These are phyloP conservation scores for Populus davidiana DNA, from an alignment of 345 rosid species.

Conservation along the genomic window DNA sequence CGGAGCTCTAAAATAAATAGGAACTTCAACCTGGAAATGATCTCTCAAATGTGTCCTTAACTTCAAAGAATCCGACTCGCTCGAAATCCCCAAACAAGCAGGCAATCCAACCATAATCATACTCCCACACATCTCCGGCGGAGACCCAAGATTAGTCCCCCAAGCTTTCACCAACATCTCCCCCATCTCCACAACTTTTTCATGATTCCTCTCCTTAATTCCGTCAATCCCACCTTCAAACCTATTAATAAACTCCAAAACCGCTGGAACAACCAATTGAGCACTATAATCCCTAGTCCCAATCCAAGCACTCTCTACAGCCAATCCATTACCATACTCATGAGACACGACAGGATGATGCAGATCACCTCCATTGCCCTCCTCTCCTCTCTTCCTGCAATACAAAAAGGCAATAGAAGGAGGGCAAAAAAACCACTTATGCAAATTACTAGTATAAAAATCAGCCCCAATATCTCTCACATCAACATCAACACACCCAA, in stretches of 20 bases:
- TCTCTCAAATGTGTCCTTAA: conserved; percentile 73
- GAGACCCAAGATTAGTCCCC: conserved; percentile 91
- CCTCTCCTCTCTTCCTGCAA: conserved; percentile 41
- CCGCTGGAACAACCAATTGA: conserved; percentile 78
- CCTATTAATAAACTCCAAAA: conserved; percentile 66
- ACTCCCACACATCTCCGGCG: conserved; percentile 72
- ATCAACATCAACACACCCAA: conserved; percentile 87
- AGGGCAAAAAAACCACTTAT: conserved; percentile 95
- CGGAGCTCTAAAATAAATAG: conserved; percentile 57
- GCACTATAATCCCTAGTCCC: conserved; percentile 94
- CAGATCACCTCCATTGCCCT: conserved; percentile 34
- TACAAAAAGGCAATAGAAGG: conserved; percentile 89
- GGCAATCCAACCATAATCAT: conserved; percentile 98
- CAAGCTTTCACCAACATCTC: conserved; percentile 72
- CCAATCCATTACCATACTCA: conserved; percentile 89
- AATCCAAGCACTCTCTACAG: conserved; percentile 87
- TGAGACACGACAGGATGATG: conserved; percentile 96
- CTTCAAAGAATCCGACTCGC: conserved; percentile 50
- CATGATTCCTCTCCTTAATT: conserved; percentile 82
- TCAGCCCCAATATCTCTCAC: conserved; percentile 92
- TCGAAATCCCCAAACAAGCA: conserved; percentile 48
- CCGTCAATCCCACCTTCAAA: conserved; percentile 85
- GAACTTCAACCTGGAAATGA: conserved; percentile 63
- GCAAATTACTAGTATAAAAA: conserved; percentile 81
- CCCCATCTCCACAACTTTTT: conserved; percentile 74